Conservation (phyloP, 345 rosid species). For the Acer campestre region DNA sequence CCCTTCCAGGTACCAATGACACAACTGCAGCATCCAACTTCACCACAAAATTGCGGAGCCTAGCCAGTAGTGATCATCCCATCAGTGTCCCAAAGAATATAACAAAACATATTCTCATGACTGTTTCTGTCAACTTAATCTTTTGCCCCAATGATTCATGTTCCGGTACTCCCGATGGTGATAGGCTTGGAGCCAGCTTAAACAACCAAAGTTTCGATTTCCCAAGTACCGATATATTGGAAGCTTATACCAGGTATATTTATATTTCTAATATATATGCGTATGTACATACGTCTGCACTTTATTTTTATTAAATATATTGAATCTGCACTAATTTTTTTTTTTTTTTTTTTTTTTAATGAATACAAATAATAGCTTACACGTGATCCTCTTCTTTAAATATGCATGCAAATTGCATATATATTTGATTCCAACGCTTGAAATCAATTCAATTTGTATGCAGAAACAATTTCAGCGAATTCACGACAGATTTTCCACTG, state of each 20-base stretch:
- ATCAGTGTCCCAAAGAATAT: constrained; percentile 32
- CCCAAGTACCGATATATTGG: constrained; percentile 33
- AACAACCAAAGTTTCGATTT: constrained; percentile 45
- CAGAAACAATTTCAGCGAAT: constrained; percentile 12
- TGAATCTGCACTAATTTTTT: too few species aligned
- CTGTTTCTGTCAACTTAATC: constrained; percentile 30
- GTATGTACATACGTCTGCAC: too few species aligned
- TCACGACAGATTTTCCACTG: constrained; percentile 25
- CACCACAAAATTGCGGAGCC: constrained; percentile 14
- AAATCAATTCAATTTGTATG: not conserved
- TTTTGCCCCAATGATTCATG: constrained; percentile 29
- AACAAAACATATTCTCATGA: constrained; percentile 19
- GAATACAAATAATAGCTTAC: not conserved
- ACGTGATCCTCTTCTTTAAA: not conserved
- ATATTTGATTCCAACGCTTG: too few species aligned
- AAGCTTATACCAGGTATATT: constrained; percentile 46
- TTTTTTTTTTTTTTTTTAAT: not conserved
- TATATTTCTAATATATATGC: too few species aligned
- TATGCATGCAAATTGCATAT: too few species aligned
- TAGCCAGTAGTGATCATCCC: constrained; percentile 27
- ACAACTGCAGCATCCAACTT: constrained; percentile 23
- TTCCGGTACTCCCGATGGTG: not conserved
- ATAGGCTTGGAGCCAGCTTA: constrained; percentile 40
- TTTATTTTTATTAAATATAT: too few species aligned
- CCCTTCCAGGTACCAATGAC: constrained; percentile 30